Evolutionary conservation across 805 yeast species (phyloP), one percentile per base, ranked within the genome.

Genomic region (Pichia sporocuriosa): DNA sequence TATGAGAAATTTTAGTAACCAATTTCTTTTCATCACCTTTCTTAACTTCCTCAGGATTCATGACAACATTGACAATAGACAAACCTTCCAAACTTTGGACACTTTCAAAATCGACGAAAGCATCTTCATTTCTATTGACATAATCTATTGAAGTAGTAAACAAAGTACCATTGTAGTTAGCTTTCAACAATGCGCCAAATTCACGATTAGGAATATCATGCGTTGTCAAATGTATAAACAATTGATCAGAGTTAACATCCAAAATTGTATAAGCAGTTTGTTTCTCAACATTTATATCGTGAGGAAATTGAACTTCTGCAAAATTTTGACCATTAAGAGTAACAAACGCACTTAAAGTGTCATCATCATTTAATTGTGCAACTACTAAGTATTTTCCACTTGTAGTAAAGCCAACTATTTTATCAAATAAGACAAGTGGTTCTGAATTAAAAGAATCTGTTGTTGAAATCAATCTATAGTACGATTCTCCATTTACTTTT

Each of bases 111-210:
- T 90, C 98, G 40, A 86, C 96, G 63, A 62, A 88, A 0, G 96
- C 97, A 4, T 50, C 53, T 5, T 47, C 44, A 49, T 88, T 77
- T 51, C 97, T 71, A 61, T 89, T 93, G 15, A 87, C 96, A 43
- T 75, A 63, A 9, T 71, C 73, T 45, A 83, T 68, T 2, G 88
- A 67, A 29, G 78, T 64, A 3, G 83, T 86, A 57, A 85, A 89
- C 6, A 83, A 76, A 0, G 97, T 87, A 47, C 98, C 98, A 53
- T 87, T 86, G 16, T 84, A 85, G 61, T 90, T 89, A 2, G 96
- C 86, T 55, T 90, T 90, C 55, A 93, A 67, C 16, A 93, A 63
- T 1, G 86, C 70, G 15, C 98, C 98, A 58, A 59, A 80, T 53
- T 86, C 93, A 9, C 63, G 54, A 13, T 72, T 77, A 1, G 53